These are phyloP conservation scores for Rhodotorula babjevae DNA, from an alignment of 768 basidiomycete genomes.

Conservation along the genomic window DNA sequence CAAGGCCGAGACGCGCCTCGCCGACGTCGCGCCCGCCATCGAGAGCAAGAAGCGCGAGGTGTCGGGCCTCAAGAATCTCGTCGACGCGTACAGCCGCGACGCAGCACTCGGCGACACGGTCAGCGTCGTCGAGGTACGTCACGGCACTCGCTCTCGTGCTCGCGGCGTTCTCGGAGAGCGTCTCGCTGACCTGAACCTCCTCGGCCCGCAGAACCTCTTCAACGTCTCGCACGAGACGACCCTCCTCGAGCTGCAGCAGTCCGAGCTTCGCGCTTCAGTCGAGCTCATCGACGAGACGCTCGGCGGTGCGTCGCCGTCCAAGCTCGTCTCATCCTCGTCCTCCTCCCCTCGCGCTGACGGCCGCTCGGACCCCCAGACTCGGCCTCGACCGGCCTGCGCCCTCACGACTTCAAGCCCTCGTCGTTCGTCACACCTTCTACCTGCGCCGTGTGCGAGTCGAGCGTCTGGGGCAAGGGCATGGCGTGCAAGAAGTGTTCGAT, in stretches of 20 bases:
- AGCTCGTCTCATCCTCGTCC: too few relatives aligned
- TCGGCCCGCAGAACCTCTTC: conserved; percentile 25
- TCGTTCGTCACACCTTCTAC: conserved; percentile 30
- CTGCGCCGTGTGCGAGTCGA: conserved; percentile 27
- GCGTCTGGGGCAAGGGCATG: conserved; percentile 35
- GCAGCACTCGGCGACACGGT: conserved; percentile 22
- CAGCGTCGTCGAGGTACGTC: conserved; percentile 25
- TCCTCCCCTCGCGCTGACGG: not conserved
- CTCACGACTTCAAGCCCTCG: conserved; percentile 30
- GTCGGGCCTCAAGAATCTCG: conserved; percentile 1
- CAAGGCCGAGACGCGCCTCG: not conserved
- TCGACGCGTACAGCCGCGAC: conserved; percentile 23
- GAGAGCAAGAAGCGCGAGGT: conserved; percentile 28
- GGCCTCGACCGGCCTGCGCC: not conserved
- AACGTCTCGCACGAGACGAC: conserved; percentile 11
- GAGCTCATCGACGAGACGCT: conserved; percentile 32
- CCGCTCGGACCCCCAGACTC: not conserved
- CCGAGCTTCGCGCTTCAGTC: not conserved
- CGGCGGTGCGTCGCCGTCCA: not conserved
- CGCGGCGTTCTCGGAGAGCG: too few relatives aligned
- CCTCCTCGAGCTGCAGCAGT: conserved; percentile 11
- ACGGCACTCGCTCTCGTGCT: not conserved
- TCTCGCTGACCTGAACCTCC: not conserved
- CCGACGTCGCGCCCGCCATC: conserved; percentile 15
- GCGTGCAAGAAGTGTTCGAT: conserved; percentile 24